These are phyloP conservation scores for Pythium guiyangense DNA, from an alignment of 352 stramenopile genomes.

Conservation along the genomic window DNA sequence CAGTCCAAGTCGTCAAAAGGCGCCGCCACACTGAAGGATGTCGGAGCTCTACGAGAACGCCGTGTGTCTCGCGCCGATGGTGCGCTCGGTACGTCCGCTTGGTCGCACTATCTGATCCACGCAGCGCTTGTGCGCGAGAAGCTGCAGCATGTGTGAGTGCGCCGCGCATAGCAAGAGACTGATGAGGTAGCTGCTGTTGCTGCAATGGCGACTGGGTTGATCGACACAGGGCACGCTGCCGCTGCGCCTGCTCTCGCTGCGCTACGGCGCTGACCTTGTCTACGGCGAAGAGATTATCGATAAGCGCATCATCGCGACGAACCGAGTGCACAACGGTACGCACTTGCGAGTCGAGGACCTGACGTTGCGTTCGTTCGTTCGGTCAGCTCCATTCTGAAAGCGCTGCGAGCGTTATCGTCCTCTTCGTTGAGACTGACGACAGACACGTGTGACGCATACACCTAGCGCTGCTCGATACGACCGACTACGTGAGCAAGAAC, in stretches of 20 bases:
- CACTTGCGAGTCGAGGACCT: conserved; percentile 73
- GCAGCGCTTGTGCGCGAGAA: background rate
- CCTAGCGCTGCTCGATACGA: conserved; percentile 63
- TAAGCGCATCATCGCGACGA: conserved; percentile 87
- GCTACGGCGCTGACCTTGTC: conserved; percentile 90
- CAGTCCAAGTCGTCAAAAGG: no score
- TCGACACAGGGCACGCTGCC: conserved; percentile 82
- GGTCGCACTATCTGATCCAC: background rate
- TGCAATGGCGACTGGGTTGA: no score
- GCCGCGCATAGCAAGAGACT: no score
- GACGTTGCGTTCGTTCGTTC: conserved; percentile 39
- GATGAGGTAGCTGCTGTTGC: no score
- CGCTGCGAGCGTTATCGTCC: no score
- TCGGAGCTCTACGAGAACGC: conserved; percentile 64
- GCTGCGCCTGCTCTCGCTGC: conserved; percentile 86
- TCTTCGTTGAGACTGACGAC: background rate
- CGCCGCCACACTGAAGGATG: no score
- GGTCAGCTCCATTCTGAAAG: no score
- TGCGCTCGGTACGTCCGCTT: conserved; percentile 78
- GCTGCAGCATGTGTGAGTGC: background rate
- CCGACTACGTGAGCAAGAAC: conserved; percentile 90
- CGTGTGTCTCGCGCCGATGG: no score
- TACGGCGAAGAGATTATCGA: conserved; percentile 96
- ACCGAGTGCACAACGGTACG: no score
- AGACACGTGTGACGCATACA: background rate